Evolutionary conservation across 2,329 filamentous ascomycete species (phyloP).

Genomic region (Pseudogymnoascus sp.): DNA sequence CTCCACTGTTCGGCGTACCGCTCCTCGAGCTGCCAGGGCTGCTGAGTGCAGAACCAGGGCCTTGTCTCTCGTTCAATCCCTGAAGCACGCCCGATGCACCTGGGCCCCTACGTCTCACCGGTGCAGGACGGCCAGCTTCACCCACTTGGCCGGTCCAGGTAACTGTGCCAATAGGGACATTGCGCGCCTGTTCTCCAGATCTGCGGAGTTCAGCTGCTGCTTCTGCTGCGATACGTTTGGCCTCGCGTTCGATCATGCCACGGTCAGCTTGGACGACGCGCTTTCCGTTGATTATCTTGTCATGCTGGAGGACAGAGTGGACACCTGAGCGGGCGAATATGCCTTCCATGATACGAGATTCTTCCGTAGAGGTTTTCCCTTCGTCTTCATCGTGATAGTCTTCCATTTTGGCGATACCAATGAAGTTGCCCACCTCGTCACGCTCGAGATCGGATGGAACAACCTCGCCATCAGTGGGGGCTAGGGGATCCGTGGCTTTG

Average conservation of each 20-base stretch:
- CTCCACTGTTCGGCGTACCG: slow-evolving; percentile 31
- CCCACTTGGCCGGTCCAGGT: slow-evolving; percentile 91
- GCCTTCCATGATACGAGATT: slow-evolving; percentile 75
- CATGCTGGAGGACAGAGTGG: slow-evolving; percentile 87
- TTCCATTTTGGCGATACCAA: slow-evolving; percentile 57
- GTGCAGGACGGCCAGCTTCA: slow-evolving; percentile 59
- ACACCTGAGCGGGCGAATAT: slow-evolving; percentile 82
- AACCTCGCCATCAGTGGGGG: slow-evolving; percentile 23
- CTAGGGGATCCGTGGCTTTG: slow-evolving; percentile 18
- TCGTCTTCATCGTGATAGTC: slow-evolving; percentile 44
- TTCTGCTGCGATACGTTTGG: slow-evolving; percentile 66
- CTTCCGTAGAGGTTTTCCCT: slow-evolving; percentile 41
- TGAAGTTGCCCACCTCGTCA: slow-evolving; percentile 43
- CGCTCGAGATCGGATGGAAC: slow-evolving; percentile 12
- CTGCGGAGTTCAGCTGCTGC: slow-evolving; percentile 69
- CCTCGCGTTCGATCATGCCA: slow-evolving; percentile 72
- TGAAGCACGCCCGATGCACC: slow-evolving; percentile 48
- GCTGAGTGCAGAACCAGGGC: slow-evolving; percentile 25
- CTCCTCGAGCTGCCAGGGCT: slow-evolving; percentile 40
- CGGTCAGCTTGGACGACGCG: slow-evolving; percentile 65
- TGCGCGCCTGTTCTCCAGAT: slow-evolving; percentile 63
- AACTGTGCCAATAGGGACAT: slow-evolving; percentile 71
- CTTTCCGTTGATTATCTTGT: slow-evolving; percentile 76
- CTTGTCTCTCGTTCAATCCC: slow-evolving; percentile 49
- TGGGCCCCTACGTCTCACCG: slow-evolving; percentile 37